Evolutionary conservation across 2,329 filamentous ascomycete species (phyloP), one percentile per base, ranked within the genome.

Genomic region (Fusarium newnesense): DNA sequence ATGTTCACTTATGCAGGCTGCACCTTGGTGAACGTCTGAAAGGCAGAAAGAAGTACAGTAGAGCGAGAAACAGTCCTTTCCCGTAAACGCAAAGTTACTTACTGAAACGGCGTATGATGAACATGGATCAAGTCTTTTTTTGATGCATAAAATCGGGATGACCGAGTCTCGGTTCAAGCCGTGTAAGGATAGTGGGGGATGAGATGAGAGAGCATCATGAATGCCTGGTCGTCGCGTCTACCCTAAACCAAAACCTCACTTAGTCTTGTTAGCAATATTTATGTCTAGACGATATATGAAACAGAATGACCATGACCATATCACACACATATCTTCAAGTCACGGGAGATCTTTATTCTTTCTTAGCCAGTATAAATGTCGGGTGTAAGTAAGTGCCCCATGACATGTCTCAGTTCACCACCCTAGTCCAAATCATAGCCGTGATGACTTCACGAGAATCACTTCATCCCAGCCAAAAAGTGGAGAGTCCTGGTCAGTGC

Each of bases 371-470:
- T 8, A 15, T 24, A n/a, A 21, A n/a, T 46, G 39, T 44, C 40
- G 37, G 32, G 42, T 57, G 26, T n/a, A 42, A 37, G 26, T n/a
- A 42, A 37, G 28, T 34, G n/a, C 43, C 43, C 46, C 43, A 40
- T 64, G 66, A 63, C 19, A 39, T 49, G 50, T 39, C 42, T 64
- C n/a, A 49, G 34, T 21, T 26, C 9, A 30, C 36, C n/a, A 32
- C 18, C 34, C 42, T 30, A 19, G 9, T 53, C 24, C 24, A 21
- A 30, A 6, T 36, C 21, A 37, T 24, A 36, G 47, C 37, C 57
- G 53, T 67, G 62, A 64, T 69, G 66, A 52, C 49, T 69, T 69
- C 34, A 39, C 40, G 36, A 61, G 40, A 61, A 62, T 36, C 53
- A 60, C 18, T 53, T 34, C 19, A 69, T 43, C 44, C 42, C 9